Evolutionary conservation across 257 asterid genomes (phyloP), one percentile per base, ranked within the genome.

Genomic region (Solanum chiquidenum): DNA sequence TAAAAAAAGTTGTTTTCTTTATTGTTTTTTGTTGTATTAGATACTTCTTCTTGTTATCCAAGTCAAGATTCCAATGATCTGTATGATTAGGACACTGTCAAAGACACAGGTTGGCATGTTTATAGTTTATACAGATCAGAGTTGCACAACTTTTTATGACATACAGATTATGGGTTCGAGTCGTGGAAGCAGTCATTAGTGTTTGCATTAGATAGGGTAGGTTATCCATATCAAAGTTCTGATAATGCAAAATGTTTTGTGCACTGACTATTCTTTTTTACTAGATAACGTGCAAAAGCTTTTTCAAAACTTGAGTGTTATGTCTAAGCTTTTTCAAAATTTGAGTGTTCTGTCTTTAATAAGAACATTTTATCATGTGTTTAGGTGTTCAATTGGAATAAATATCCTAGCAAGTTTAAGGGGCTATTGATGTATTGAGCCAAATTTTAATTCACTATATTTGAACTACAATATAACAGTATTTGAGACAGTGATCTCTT

Each of bases 31-130:
- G 68, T 46, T 80, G 10, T 46, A 29, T 79, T 46, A 46, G 68
- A 80, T 46, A 80, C 40, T 80, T 44, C 85, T 80, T 84, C 85
- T 80, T 85, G 77, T 31, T 66, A 85, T 85, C 64, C 80, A 85
- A 69, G 55, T 85, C 87, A 66, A 84, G 42, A 84, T 84, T 64
- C 79, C 85, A 80, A 16, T 80, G 68, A 80, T 46, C 68, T 80
- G 66, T 8, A 46, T 80, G 85, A 80, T 80, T 34, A 80, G 40
- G 68, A 46, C 85, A 80, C 66, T 44, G 25, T 80, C 66, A 80
- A 77, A 42, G 14, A 46, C 38, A 80, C 85, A 80, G 85, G 85
- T 46, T 80, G 85, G 85, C 68, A 80, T 29, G 40, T 46, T 44
- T 8, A 46, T 40, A 27, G 42, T 27, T 44, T 34, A 80, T 46